Conservation (phyloP, 495 filamentous ascomycete genomes). For the Daldinia grandis region DNA sequence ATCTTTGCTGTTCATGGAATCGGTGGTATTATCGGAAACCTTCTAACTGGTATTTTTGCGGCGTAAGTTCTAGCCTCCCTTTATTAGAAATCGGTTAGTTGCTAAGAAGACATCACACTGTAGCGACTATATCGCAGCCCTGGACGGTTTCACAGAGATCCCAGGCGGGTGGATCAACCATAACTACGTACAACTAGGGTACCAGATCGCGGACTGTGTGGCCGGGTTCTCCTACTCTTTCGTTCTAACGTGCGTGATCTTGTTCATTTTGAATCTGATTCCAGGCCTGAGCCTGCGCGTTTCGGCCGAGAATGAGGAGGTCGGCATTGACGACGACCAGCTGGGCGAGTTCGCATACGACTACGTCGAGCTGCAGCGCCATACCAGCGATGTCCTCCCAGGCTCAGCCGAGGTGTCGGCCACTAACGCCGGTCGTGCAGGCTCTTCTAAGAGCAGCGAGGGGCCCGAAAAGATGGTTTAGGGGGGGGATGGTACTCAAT, state of each 20-base stretch:
- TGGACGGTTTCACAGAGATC: constrained; percentile 73
- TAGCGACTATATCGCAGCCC: constrained; percentile 78
- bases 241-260: constrained; percentile 75
- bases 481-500: not conserved
- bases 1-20: constrained; percentile 83
- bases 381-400: constrained; percentile 60
- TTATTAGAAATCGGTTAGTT: no score
- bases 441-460: constrained; percentile 69
- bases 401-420: not conserved
- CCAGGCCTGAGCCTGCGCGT: constrained; percentile 78
- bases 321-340: constrained; percentile 82
- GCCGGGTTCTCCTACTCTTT: constrained; percentile 82
- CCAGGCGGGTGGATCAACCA: constrained; percentile 78
- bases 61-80: constrained; percentile 60
- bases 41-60: constrained; percentile 81
- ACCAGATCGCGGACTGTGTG: constrained; percentile 79
- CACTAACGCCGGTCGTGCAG: constrained; percentile 70
- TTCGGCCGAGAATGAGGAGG: constrained; percentile 74
- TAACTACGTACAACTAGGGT: constrained; percentile 78
- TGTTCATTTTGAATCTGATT: constrained; percentile 79
- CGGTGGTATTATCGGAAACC: constrained; percentile 78
- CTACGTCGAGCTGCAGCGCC: constrained; percentile 79
- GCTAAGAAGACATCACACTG: not conserved
- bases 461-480: constrained; percentile 43
- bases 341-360: constrained; percentile 89